A percentile compares a stretch with the other conserved stretches of the same genome.
Evolutionary conservation across 2,329 filamentous ascomycete genomes (phyloP).

Genomic region (Pyrenochaeta sp.): DNA sequence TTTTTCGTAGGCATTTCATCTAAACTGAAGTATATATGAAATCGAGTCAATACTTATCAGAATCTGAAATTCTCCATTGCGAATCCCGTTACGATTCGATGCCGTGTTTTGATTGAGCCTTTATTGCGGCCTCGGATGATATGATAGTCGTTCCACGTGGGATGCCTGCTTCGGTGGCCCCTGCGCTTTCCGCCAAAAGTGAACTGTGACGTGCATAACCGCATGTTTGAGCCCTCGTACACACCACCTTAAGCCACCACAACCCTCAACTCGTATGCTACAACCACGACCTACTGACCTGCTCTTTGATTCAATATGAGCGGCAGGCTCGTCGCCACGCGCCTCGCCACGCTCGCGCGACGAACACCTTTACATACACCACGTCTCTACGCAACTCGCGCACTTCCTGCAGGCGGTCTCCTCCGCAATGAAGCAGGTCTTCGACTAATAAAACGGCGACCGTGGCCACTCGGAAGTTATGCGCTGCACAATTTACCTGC

Average conservation of each 20-base stretch:
- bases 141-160: slow-evolving; percentile 13
- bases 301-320: slow-evolving; percentile 61
- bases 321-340: slow-evolving; percentile 78
- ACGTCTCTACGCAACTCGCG: slow-evolving; percentile 55
- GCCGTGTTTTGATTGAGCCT: neutral
- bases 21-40: neutral
- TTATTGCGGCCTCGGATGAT: neutral
- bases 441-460: slow-evolving; percentile 59
- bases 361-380: slow-evolving; percentile 68
- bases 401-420: slow-evolving; percentile 49
- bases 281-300: slow-evolving; percentile 12
- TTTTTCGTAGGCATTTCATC: neutral
- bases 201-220: slow-evolving; percentile 27
- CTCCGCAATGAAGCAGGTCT: slow-evolving; percentile 47
- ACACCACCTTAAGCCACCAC: slow-evolving; percentile 2
- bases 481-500: slow-evolving; percentile 81
- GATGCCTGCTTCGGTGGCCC: slow-evolving; percentile 6
- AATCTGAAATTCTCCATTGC: no score
- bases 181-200: slow-evolving; percentile 15
- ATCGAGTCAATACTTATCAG: neutral
- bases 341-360: slow-evolving; percentile 72
- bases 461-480: slow-evolving; percentile 80
- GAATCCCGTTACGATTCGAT: no score
- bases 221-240: slow-evolving; percentile 10
- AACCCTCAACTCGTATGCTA: slow-evolving; percentile 25